These are phyloP conservation scores for Sporobolomyces phaffii DNA, from an alignment of 768 basidiomycete genomes.

Conservation along the genomic window DNA sequence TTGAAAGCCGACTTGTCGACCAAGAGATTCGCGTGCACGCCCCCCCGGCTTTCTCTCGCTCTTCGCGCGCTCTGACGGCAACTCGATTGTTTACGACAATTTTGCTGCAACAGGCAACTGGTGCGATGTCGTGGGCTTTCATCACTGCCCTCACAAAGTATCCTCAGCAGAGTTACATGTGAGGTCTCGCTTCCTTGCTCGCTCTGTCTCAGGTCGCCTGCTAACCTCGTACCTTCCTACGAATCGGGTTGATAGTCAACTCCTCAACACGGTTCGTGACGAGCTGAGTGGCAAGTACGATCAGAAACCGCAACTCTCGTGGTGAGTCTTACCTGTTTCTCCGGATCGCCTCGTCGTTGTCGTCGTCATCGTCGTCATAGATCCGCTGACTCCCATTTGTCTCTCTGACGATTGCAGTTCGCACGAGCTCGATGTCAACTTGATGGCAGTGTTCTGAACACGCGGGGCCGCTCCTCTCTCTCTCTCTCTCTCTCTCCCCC, in stretches of 20 bases:
- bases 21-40: not conserved
- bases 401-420: slow-evolving; percentile 9
- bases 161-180: slow-evolving; percentile 47
- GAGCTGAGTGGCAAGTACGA: slow-evolving; percentile 47
- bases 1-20: not conserved
- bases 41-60: not conserved
- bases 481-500: no score
- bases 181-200: slow-evolving; percentile 39
- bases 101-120: slow-evolving; percentile 46
- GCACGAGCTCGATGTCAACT: slow-evolving; percentile 37
- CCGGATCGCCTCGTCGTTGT: no score
- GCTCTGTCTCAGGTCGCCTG: not conserved
- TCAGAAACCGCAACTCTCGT: slow-evolving; percentile 48
- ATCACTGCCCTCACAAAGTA: slow-evolving; percentile 46
- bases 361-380: not conserved
- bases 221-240: not conserved
- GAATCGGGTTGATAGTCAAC: slow-evolving; percentile 42
- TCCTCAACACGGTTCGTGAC: slow-evolving; percentile 48
- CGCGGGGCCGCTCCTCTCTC: no score
- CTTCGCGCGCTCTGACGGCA: not conserved
- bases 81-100: not conserved
- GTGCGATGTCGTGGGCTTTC: slow-evolving; percentile 51
- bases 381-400: not conserved
- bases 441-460: slow-evolving; percentile 18
- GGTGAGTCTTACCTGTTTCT: not conserved